These are phyloP conservation scores for Ilex paraguariensis DNA, from an alignment of 305 asterid genomes.

Conservation along the genomic window DNA sequence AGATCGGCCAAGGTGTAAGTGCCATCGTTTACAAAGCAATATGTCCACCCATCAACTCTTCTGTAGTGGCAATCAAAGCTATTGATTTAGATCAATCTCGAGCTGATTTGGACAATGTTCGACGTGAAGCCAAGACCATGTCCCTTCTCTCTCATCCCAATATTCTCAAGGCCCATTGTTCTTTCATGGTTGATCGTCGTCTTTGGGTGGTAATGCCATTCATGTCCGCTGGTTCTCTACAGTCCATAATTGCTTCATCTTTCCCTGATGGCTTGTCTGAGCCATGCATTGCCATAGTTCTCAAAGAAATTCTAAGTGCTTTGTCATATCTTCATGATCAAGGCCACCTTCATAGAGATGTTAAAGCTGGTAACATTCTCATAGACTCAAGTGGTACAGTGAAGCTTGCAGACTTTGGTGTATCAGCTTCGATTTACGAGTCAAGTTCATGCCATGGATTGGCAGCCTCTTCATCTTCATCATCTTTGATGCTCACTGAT, in stretches of 20 bases:
- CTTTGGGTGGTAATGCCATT: conserved; percentile 96
- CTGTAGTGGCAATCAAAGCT: conserved; percentile 63
- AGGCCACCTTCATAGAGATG: conserved; percentile 82
- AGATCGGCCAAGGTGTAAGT: conserved; percentile 65
- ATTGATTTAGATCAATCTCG: conserved; percentile 62
- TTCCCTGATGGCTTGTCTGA: conserved; percentile 70
- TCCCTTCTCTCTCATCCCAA: conserved; percentile 72
- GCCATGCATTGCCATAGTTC: conserved; percentile 59
- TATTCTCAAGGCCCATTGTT: conserved; percentile 72
- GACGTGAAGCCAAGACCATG: conserved; percentile 68
- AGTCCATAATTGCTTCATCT: conserved; percentile 61
- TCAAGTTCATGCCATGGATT: conserved; percentile 21
- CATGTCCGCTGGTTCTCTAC: conserved; percentile 80
- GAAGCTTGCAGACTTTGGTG: conserved; percentile 80
- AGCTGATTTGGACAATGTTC: conserved; percentile 47
- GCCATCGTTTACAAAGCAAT: conserved; percentile 70
- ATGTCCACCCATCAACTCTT: conserved; percentile 46
- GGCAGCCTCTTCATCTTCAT: conserved; percentile 31
- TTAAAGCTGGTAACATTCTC: conserved; percentile 74
- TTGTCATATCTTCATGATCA: conserved; percentile 71
- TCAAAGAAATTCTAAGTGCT: conserved; percentile 56
- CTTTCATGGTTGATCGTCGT: conserved; percentile 55
- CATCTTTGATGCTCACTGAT: conserved; percentile 47
- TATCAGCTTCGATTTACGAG: conserved; percentile 71
- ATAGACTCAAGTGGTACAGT: conserved; percentile 62